phyloP scores from a whole-genome alignment of 805 yeast species.

The Debaryomyces castellii region DNA sequence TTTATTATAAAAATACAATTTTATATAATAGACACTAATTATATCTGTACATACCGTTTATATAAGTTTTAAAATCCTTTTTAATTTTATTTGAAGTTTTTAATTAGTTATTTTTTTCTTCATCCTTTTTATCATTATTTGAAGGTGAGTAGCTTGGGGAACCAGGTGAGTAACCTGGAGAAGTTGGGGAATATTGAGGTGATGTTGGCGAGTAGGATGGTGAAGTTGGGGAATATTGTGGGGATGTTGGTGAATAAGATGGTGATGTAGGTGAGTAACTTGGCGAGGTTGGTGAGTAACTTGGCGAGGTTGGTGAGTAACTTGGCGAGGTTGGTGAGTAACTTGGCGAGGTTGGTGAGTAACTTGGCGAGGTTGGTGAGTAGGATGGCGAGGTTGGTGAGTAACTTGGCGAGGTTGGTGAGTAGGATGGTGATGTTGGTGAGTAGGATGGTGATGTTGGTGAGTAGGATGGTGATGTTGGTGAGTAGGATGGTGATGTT shows the following conservation, averaged over 20 bases:
- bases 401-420: constrained; percentile 81
- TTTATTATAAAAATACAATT: background rate
- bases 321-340: constrained; percentile 68
- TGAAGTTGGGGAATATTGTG: constrained; percentile 48
- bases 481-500: constrained; percentile 74
- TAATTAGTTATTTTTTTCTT: background rate
- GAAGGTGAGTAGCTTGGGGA: constrained; percentile 46
- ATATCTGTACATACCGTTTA: background rate
- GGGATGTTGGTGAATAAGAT: constrained; percentile 56
- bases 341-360: constrained; percentile 75
- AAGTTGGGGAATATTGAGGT: constrained; percentile 55
- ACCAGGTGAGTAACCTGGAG: constrained; percentile 64
- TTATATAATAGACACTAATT: background rate
- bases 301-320: constrained; percentile 73
- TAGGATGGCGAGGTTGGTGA: constrained; percentile 73
- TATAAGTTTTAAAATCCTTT: background rate
- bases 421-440: constrained; percentile 68
- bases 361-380: constrained; percentile 77
- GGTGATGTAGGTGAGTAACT: constrained; percentile 75
- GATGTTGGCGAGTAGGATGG: constrained; percentile 60
- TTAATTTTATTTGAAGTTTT: background rate
- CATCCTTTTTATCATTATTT: constrained; percentile 19
- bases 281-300: constrained; percentile 77
- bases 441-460: constrained; percentile 61
- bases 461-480: constrained; percentile 66